Conservation (phyloP, 2,329 filamentous ascomycete genomes). For the Diplocarpon mali region DNA sequence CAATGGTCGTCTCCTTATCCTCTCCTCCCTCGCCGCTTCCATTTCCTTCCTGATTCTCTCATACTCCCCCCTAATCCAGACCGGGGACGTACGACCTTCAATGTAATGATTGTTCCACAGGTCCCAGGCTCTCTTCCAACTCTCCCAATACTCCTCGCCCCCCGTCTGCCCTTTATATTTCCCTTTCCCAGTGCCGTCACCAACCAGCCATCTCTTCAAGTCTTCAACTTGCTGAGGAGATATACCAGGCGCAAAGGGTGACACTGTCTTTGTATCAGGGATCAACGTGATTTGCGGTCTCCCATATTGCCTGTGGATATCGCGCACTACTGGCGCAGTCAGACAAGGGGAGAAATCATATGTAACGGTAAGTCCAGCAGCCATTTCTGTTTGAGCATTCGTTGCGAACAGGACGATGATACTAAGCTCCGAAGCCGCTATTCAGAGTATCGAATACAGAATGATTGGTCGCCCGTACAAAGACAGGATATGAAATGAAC, state of each 20-base stretch:
- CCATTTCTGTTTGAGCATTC: no score
- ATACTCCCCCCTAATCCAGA: slow-evolving; percentile 17
- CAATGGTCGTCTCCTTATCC: background rate
- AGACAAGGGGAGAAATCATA: slow-evolving; percentile 15
- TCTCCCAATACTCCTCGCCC: slow-evolving; percentile 19
- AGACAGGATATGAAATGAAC: background rate
- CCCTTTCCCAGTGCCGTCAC: background rate
- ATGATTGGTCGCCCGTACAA: no score
- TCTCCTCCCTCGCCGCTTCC: slow-evolving; percentile 3
- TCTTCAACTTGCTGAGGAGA: slow-evolving; percentile 10
- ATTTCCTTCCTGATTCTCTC: slow-evolving; percentile 9
- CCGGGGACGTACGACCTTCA: slow-evolving; percentile 17
- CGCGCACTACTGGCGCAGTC: slow-evolving; percentile 8
- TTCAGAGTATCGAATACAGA: no score
- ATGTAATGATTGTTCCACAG: slow-evolving; percentile 26
- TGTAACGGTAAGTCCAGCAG: background rate
- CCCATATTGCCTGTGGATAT: background rate
- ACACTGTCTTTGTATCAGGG: slow-evolving; percentile 12
- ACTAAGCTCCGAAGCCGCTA: no score
- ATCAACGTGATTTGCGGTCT: slow-evolving; percentile 13
- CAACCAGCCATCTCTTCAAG: slow-evolving; percentile 9
- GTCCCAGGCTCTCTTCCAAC: slow-evolving; percentile 26
- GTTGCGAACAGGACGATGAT: no score
- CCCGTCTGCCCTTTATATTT: background rate
- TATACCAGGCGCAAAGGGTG: slow-evolving; percentile 16